These are phyloP conservation scores for Lotmaria passim DNA, from an alignment of 208 protist genomes.

Conservation along the genomic window DNA sequence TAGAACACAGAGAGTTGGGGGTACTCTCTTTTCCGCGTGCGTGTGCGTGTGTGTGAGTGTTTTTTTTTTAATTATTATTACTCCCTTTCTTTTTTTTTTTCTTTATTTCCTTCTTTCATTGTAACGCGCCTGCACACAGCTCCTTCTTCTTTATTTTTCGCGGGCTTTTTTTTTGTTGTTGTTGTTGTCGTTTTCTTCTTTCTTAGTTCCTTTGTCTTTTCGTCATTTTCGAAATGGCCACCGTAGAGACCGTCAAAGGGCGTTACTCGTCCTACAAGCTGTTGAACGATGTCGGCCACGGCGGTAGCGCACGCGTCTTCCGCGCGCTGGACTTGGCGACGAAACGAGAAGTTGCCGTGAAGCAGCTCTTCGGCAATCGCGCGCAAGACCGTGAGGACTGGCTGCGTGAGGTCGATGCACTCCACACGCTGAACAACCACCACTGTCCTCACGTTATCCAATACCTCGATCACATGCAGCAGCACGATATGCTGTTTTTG, in stretches of 20 bases:
- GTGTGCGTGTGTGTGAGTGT: background rate
- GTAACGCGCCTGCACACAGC: too few relatives aligned
- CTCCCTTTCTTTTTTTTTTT: too few relatives aligned
- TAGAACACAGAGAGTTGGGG: conserved; percentile 6
- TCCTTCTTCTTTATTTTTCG: too few relatives aligned
- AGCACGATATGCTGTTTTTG: conserved; percentile 62
- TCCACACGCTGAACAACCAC: conserved; percentile 54
- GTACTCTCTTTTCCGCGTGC: too few relatives aligned
- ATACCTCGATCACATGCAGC: conserved; percentile 85
- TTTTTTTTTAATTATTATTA: conserved; percentile 11
- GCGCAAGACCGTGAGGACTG: conserved; percentile 55
- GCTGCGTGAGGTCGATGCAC: conserved; percentile 71
- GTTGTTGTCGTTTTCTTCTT: background rate
- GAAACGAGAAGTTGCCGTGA: conserved; percentile 63
- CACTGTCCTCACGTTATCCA: conserved; percentile 59
- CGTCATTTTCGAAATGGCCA: conserved; percentile 23
- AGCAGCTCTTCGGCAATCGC: conserved; percentile 52
- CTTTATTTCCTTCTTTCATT: too few relatives aligned
- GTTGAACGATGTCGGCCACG: conserved; percentile 71
- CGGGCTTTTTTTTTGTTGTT: background rate
- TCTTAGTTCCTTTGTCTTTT: conserved; percentile 13
- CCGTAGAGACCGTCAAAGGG: conserved; percentile 61
- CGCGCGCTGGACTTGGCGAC: conserved; percentile 61
- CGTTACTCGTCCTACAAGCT: conserved; percentile 84
- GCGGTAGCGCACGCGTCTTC: conserved; percentile 79